Evolutionary conservation across 352 stramenopile genomes (phyloP).

Genomic region (Phytophthora pseudosyringae): DNA sequence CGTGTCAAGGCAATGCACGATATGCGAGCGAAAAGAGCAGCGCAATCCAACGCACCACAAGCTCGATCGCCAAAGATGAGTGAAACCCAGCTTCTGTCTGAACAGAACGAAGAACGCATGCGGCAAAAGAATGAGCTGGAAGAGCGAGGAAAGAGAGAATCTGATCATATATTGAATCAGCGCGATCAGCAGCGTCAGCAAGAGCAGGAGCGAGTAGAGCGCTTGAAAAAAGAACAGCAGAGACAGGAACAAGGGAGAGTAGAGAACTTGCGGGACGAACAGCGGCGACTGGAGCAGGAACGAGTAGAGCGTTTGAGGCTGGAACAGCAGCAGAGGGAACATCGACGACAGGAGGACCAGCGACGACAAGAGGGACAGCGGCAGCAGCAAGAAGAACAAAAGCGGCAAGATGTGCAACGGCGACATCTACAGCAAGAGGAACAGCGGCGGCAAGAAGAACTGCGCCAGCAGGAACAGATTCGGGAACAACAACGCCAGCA

Average conservation of each 20-base stretch:
- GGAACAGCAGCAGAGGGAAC: constrained; percentile 14
- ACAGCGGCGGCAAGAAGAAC: constrained; percentile 15
- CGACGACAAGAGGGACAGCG: constrained; percentile 3
- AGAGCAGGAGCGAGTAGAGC: constrained; percentile 12
- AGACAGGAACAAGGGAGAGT: constrained; percentile 8
- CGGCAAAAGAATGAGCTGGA: constrained; percentile 5
- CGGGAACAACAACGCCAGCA: constrained; percentile 24
- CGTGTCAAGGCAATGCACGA: constrained; percentile 55
- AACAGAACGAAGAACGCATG: constrained; percentile 16
- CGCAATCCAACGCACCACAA: constrained; percentile 14
- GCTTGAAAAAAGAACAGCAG: constrained; percentile 23
- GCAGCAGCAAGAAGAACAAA: constrained; percentile 1
- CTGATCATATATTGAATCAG: constrained; percentile 9
- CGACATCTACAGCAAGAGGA: constrained; percentile 1
- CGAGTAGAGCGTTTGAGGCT: constrained; percentile 1
- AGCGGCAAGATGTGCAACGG: constrained; percentile 6
- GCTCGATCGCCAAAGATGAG: constrained; percentile 20
- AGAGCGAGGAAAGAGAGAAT: constrained; percentile 12
- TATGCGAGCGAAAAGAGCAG: constrained; percentile 24
- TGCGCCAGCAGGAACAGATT: constrained; percentile 7
- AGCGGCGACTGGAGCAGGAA: constrained; percentile 7
- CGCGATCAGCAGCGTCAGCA: constrained; percentile 17
- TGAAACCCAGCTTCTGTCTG: constrained; percentile 18
- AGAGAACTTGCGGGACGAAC: constrained; percentile 4
- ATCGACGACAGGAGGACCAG: constrained; percentile 8